These are phyloP conservation scores for Glycine soja DNA, from an alignment of 306 rosid species.

Conservation along the genomic window DNA sequence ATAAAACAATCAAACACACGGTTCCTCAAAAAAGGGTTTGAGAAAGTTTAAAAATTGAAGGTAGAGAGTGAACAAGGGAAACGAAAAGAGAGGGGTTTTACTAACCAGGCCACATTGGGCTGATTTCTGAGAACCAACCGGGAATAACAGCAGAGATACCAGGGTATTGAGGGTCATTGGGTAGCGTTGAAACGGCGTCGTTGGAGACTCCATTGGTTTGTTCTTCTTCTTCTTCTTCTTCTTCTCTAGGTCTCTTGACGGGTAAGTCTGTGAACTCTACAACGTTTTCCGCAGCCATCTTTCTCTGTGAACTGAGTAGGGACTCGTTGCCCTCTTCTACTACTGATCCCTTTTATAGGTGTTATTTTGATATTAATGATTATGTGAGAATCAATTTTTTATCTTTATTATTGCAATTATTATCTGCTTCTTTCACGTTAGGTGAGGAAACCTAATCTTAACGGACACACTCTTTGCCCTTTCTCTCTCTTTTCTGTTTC, in stretches of 20 bases:
- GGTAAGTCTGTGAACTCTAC: conserved; percentile 26
- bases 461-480: too few relatives aligned
- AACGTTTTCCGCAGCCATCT: conserved; percentile 65
- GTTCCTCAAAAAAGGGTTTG: background rate
- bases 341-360: conserved; percentile 10
- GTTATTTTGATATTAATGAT: background rate
- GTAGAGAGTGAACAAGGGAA: background rate
- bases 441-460: too few relatives aligned
- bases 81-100: conserved; percentile 10
- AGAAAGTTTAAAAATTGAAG: background rate
- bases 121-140: conserved; percentile 98
- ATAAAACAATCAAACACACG: background rate
- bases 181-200: conserved; percentile 50
- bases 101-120: conserved; percentile 99
- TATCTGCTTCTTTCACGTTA: too few relatives aligned
- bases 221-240: conserved; percentile 46
- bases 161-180: conserved; percentile 54
- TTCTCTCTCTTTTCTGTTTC: too few relatives aligned
- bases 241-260: conserved; percentile 68
- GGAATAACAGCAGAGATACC: conserved; percentile 76
- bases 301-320: background rate
- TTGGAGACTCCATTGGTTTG: conserved; percentile 4
- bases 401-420: too few relatives aligned
- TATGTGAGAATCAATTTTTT: too few relatives aligned
- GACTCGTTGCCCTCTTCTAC: background rate